Conservation (phyloP, 1,284 basidiomycete species). For the Ganoderma sinense region DNA sequence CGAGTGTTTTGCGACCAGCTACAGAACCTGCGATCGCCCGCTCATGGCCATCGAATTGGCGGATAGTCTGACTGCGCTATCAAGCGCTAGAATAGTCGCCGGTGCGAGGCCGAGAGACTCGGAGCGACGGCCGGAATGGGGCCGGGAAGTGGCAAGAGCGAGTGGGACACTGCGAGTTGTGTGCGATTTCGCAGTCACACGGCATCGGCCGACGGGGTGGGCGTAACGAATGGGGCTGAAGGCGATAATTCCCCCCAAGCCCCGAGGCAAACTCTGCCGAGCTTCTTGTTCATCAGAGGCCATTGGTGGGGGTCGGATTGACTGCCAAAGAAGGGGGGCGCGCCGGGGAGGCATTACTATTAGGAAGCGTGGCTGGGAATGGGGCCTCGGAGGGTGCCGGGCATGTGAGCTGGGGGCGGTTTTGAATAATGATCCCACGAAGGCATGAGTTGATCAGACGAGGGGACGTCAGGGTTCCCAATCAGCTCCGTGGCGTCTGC, state of each 20-base stretch:
- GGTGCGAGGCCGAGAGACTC: background rate
- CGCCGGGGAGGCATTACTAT: slow-evolving; percentile 25
- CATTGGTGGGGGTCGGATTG: slow-evolving; percentile 14
- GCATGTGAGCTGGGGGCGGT: slow-evolving; percentile 21
- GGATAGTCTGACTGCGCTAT: background rate
- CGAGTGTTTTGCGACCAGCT: background rate
- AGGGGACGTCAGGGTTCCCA: slow-evolving; percentile 27
- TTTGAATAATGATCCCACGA: slow-evolving; percentile 2
- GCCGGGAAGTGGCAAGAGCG: background rate
- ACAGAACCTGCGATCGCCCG: background rate
- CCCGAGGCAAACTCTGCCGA: slow-evolving; percentile 13
- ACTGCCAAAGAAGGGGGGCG: slow-evolving; percentile 20
- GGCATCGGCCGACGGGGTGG: background rate
- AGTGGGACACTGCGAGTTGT: background rate
- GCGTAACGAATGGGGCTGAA: background rate
- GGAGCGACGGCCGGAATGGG: background rate
- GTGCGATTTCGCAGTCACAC: background rate
- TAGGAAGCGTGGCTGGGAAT: slow-evolving; percentile 27
- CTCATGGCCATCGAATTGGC: background rate
- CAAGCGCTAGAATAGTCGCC: background rate
- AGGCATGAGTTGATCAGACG: slow-evolving; percentile 25
- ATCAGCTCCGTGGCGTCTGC: slow-evolving; percentile 30
- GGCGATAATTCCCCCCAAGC: slow-evolving; percentile 10
- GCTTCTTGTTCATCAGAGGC: slow-evolving; percentile 18
- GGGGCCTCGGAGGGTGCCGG: slow-evolving; percentile 18